Conservation (phyloP, 2,329 filamentous ascomycete genomes). For the Alternaria alternata region DNA sequence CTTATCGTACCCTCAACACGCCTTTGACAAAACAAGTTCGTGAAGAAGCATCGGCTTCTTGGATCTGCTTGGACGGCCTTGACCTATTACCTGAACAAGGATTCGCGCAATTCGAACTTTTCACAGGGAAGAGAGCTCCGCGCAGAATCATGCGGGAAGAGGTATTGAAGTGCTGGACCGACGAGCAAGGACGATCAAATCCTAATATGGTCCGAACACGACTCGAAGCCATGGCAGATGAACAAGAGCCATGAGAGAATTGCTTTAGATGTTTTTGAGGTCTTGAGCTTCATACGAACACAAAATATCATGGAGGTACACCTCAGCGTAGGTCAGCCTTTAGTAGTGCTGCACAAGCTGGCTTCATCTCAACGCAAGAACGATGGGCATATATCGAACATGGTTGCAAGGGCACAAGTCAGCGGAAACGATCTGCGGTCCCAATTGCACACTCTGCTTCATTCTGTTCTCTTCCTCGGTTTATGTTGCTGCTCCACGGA, state of each 20-base stretch:
- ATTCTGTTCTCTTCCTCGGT: neutral
- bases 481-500: neutral
- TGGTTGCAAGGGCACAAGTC: neutral
- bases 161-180: slow-evolving; percentile 54
- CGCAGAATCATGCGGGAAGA: slow-evolving; percentile 74
- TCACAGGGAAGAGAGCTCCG: slow-evolving; percentile 76
- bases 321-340: neutral
- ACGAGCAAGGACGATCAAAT: slow-evolving; percentile 36
- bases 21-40: slow-evolving; percentile 74
- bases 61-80: slow-evolving; percentile 78
- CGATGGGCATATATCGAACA: neutral
- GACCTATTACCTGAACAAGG: slow-evolving; percentile 80
- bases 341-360: neutral
- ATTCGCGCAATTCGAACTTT: slow-evolving; percentile 81
- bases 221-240: slow-evolving; percentile 37
- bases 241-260: slow-evolving; percentile 38
- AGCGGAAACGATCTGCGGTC: neutral
- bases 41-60: slow-evolving; percentile 67
- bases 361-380: neutral
- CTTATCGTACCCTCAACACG: slow-evolving; percentile 76
- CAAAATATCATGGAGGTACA: accelerated
- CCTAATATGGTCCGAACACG: slow-evolving; percentile 38
- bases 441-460: neutral
- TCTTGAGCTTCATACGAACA: neutral
- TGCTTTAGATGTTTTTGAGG: accelerated